Evolutionary conservation across 2,329 filamentous ascomycete species (phyloP).

Genomic region (Stachybotrys chlorohalonatus): DNA sequence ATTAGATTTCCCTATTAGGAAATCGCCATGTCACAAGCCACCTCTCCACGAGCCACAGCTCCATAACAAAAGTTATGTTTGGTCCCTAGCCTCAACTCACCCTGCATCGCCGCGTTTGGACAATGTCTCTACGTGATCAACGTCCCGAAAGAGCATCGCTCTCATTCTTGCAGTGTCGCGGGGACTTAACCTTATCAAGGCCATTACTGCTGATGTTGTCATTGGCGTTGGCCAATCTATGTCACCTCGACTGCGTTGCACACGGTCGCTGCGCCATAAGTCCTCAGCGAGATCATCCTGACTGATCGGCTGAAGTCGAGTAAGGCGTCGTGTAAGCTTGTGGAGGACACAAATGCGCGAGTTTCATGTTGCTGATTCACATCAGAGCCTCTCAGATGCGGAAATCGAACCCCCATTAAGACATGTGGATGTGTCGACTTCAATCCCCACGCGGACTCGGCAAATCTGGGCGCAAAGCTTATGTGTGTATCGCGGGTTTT

Average conservation of each 20-base stretch:
- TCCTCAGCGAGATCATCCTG: too few species aligned
- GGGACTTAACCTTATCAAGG: too few species aligned
- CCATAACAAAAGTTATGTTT: background rate
- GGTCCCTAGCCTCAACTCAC: background rate
- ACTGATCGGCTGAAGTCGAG: too few species aligned
- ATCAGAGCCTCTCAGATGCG: background rate
- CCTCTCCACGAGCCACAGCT: background rate
- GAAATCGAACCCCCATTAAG: background rate
- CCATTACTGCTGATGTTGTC: too few species aligned
- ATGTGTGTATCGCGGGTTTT: background rate
- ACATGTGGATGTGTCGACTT: background rate
- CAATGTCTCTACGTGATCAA: background rate
- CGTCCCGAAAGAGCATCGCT: background rate
- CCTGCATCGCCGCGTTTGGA: background rate
- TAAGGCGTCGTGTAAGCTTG: too few species aligned
- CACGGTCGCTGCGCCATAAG: too few species aligned
- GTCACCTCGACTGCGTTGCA: too few species aligned
- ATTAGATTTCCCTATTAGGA: too few species aligned
- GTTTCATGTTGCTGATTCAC: background rate
- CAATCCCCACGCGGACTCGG: background rate
- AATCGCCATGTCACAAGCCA: background rate
- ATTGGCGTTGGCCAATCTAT: too few species aligned
- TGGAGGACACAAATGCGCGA: too few species aligned
- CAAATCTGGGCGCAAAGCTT: background rate
- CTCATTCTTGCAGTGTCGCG: background rate